Conservation (phyloP, 768 basidiomycete species). For the Aureoboletus auriporus region DNA sequence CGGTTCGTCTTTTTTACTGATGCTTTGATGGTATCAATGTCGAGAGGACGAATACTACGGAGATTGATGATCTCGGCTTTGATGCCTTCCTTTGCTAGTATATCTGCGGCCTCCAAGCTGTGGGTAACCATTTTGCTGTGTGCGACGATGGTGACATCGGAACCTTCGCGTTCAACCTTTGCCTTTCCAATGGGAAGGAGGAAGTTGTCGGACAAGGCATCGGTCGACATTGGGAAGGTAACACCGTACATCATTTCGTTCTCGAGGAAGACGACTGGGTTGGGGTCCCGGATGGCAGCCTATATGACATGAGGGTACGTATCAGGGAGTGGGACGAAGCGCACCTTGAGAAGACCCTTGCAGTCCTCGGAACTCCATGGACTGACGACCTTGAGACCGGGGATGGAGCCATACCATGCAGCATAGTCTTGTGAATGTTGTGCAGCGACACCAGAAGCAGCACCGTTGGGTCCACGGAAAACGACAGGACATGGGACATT, state of each 20-base stretch:
- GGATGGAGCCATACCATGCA: conserved; percentile 89
- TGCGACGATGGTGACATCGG: conserved; percentile 92
- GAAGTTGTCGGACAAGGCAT: conserved; percentile 95
- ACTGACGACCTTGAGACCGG: conserved; percentile 95
- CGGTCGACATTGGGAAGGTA: conserved; percentile 92
- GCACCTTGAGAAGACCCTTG: conserved; percentile 93
- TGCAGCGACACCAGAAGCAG: conserved; percentile 92
- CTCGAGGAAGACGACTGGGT: conserved; percentile 97
- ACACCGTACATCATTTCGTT: conserved; percentile 99
- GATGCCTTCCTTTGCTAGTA: conserved; percentile 92
- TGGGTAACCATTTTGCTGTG: conserved; percentile 99
- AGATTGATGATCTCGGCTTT: conserved; percentile 98
- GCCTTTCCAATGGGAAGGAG: conserved; percentile 95
- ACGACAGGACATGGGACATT: conserved; percentile 98
- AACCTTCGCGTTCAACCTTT: conserved; percentile 91
- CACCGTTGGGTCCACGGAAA: conserved; percentile 99
- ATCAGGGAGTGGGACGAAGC: conserved; percentile 11
- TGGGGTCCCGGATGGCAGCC: conserved; percentile 97
- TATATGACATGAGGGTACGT: conserved; percentile 25
- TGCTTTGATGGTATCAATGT: conserved; percentile 94
- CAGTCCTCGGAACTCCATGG: conserved; percentile 99
- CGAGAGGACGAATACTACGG: conserved; percentile 91
- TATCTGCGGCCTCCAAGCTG: conserved; percentile 90
- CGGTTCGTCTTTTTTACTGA: conserved; percentile 99
- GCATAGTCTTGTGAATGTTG: conserved; percentile 99